Conservation (phyloP, 75 land plant genomes). For the Isoetes taiwanensis region DNA sequence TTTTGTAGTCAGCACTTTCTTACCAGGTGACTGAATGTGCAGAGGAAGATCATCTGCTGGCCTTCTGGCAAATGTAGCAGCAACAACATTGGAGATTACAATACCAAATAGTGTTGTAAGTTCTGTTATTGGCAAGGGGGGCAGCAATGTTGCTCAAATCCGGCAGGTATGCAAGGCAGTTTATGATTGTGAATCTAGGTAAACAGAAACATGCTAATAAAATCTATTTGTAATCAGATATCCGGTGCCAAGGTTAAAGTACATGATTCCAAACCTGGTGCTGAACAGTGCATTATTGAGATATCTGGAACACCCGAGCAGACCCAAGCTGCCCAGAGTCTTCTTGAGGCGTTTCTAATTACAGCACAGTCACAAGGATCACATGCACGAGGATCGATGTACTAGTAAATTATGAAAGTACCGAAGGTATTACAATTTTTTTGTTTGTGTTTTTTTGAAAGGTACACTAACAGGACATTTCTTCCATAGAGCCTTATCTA, state of each 20-base stretch:
- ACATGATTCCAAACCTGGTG: conserved; percentile 32
- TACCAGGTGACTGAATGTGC: no score
- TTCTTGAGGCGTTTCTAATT: conserved; percentile 67
- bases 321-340: conserved; percentile 59
- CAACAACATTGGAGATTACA: conserved; percentile 21
- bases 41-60: conserved; percentile 10
- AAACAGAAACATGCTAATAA: no score
- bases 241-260: conserved; percentile 49
- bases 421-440: no score
- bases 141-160: conserved; percentile 26
- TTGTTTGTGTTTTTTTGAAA: no score
- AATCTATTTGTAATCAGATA: no score
- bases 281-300: conserved; percentile 25
- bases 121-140: conserved; percentile 30
- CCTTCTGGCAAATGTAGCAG: conserved; percentile 6
- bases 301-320: conserved; percentile 59
- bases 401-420: no score
- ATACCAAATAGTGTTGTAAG: conserved; percentile 24
- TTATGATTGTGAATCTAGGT: no score
- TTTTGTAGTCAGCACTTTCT: no score
- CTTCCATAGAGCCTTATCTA: no score
- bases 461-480: no score
- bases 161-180: conserved; percentile 21
- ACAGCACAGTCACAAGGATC: no score
- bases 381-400: no score